A percentile compares a stretch with the other conserved stretches of the same genome.
Conservation (phyloP, 2,329 filamentous ascomycete species). For the Ophiocordyceps camponoti-leonardi region DNA sequence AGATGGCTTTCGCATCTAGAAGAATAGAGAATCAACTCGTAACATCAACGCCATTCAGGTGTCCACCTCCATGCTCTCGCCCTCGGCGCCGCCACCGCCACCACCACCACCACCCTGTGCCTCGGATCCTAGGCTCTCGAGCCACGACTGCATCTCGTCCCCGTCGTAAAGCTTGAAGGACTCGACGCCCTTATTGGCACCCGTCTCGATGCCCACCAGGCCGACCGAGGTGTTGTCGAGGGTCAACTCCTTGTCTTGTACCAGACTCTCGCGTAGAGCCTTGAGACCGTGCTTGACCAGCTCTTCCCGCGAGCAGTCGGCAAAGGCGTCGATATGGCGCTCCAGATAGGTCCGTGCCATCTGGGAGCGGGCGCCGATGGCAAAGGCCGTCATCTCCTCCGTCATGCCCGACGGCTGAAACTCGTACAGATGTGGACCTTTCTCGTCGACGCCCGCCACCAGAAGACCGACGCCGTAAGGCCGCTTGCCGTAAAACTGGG, state of each 20-base stretch:
- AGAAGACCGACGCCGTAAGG: slow-evolving; percentile 91
- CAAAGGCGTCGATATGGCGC: slow-evolving; percentile 74
- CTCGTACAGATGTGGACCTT: slow-evolving; percentile 90
- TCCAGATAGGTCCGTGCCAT: slow-evolving; percentile 97
- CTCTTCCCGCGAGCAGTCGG: slow-evolving; percentile 60
- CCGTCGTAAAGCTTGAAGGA: slow-evolving; percentile 85
- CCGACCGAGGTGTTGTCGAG: slow-evolving; percentile 93
- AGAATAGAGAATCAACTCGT: too few relatives aligned
- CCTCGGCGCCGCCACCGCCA: slow-evolving; percentile 18
- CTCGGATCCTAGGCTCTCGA: slow-evolving; percentile 47
- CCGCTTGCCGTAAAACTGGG: slow-evolving; percentile 90
- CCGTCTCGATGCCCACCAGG: slow-evolving; percentile 49
- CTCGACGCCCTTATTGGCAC: slow-evolving; percentile 44
- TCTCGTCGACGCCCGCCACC: slow-evolving; percentile 84
- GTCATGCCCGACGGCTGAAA: slow-evolving; percentile 95
- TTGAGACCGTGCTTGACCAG: slow-evolving; percentile 78
- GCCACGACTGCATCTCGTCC: slow-evolving; percentile 67
- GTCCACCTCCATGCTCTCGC: slow-evolving; percentile 18
- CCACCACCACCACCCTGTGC: slow-evolving; percentile 23
- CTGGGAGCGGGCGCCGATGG: slow-evolving; percentile 88
- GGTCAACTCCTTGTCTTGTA: slow-evolving; percentile 94
- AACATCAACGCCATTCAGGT: slow-evolving; percentile 6
- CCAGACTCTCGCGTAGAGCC: slow-evolving; percentile 87
- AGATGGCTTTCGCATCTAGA: neutral
- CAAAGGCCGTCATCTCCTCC: slow-evolving; percentile 92